Conservation (phyloP, 495 filamentous ascomycete genomes). For the Penicillium lividum region DNA sequence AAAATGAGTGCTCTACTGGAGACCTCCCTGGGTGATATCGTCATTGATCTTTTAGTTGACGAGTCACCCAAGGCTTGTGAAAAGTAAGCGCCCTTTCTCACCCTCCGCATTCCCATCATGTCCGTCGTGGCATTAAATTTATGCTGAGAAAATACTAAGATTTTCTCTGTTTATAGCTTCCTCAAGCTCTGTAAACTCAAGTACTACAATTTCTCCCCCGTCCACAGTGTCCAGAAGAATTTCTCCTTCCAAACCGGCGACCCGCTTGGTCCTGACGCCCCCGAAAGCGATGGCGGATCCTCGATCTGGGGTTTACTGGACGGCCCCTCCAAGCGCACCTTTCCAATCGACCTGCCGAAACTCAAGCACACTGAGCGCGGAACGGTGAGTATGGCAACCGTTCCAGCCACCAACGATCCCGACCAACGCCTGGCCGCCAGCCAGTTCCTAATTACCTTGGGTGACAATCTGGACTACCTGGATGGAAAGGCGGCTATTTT, state of each 20-base stretch:
- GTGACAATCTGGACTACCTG: slow-evolving; percentile 81
- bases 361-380: slow-evolving; percentile 83
- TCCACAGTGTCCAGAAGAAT: slow-evolving; percentile 84
- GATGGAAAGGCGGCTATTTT: slow-evolving; percentile 93
- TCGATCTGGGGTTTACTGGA: slow-evolving; percentile 87
- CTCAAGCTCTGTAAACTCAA: slow-evolving; percentile 96
- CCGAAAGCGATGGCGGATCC: slow-evolving; percentile 83
- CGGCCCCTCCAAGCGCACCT: slow-evolving; percentile 72
- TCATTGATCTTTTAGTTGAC: slow-evolving; percentile 86
- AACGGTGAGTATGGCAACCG: slow-evolving; percentile 94
- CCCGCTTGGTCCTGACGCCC: slow-evolving; percentile 79
- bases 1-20: slow-evolving; percentile 81
- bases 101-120: not conserved
- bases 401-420: slow-evolving; percentile 70
- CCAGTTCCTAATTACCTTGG: slow-evolving; percentile 89
- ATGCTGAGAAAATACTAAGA: slow-evolving; percentile 56
- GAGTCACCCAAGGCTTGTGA: slow-evolving; percentile 86
- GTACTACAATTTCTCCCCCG: slow-evolving; percentile 95
- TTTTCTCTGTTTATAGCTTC: slow-evolving; percentile 62
- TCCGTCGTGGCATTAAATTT: slow-evolving; percentile 22
- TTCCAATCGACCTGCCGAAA: slow-evolving; percentile 79
- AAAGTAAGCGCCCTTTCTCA: slow-evolving; percentile 62
- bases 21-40: slow-evolving; percentile 88
- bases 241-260: slow-evolving; percentile 97
- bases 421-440: slow-evolving; percentile 80